Evolutionary conservation across 306 rosid genomes (phyloP).

Genomic region (Sicyos baderoa): DNA sequence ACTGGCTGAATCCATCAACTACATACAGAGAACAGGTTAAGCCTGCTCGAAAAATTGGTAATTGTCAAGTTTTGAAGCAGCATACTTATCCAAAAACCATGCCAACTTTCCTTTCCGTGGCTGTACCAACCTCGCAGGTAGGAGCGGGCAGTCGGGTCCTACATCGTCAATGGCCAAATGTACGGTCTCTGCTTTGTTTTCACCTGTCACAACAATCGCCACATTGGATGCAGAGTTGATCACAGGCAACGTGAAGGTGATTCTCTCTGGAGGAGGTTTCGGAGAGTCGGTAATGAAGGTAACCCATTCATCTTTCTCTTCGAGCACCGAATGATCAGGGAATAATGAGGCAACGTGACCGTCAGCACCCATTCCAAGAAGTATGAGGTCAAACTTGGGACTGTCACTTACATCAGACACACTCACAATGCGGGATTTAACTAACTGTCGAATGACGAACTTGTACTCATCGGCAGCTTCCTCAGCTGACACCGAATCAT

Average conservation of each 20-base stretch:
- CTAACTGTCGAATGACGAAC: slow-evolving; percentile 80
- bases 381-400: slow-evolving; percentile 92
- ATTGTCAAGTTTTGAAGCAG: slow-evolving; percentile 72
- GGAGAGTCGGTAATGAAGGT: slow-evolving; percentile 88
- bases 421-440: slow-evolving; percentile 67
- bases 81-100: slow-evolving; percentile 86
- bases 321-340: slow-evolving; percentile 63
- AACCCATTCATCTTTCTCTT: slow-evolving; percentile 78
- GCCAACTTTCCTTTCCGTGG: slow-evolving; percentile 67
- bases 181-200: slow-evolving; percentile 68
- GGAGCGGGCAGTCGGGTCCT: slow-evolving; percentile 38
- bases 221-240: slow-evolving; percentile 93
- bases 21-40: slow-evolving; percentile 43
- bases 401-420: slow-evolving; percentile 81
- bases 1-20: slow-evolving; percentile 40
- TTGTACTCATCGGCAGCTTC: slow-evolving; percentile 88
- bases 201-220: slow-evolving; percentile 57
- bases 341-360: slow-evolving; percentile 88
- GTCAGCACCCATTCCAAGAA: slow-evolving; percentile 83
- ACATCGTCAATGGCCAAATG: slow-evolving; percentile 50
- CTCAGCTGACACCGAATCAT: slow-evolving; percentile 84
- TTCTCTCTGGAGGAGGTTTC: slow-evolving; percentile 92
- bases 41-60: slow-evolving; percentile 45
- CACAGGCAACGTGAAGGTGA: slow-evolving; percentile 91
- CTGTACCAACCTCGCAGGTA: slow-evolving; percentile 72